These are phyloP conservation scores for Tuber brumale DNA, from an alignment of 495 filamentous ascomycete genomes.

Conservation along the genomic window DNA sequence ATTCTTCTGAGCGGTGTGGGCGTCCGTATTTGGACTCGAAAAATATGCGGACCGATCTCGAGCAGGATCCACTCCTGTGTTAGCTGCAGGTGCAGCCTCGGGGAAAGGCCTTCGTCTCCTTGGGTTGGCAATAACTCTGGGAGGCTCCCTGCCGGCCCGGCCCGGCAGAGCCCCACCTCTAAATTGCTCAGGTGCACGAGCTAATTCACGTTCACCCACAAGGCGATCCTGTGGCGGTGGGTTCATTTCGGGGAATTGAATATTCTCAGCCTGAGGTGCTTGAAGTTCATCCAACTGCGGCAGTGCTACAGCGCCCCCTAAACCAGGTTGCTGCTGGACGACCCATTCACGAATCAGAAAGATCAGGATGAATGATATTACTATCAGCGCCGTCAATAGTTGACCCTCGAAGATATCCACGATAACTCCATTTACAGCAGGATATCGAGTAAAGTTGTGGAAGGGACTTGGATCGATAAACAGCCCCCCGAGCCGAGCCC, in stretches of 20 bases:
- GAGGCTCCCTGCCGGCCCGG: conserved; percentile 22
- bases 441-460: conserved; percentile 61
- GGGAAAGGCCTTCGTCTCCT: conserved; percentile 19
- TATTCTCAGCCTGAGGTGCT: conserved; percentile 12
- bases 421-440: conserved; percentile 61
- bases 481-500: conserved; percentile 20
- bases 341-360: conserved; percentile 98
- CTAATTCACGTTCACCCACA: conserved; percentile 9
- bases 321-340: conserved; percentile 87
- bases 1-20: neutral
- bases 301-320: conserved; percentile 43
- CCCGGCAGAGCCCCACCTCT: conserved; percentile 7
- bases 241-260: conserved; percentile 42
- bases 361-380: conserved; percentile 85
- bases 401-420: conserved; percentile 86
- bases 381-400: conserved; percentile 82
- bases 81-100: neutral
- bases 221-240: conserved; percentile 22
- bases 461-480: conserved; percentile 41
- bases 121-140: conserved; percentile 19
- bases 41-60: neutral
- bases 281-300: conserved; percentile 49
- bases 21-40: neutral
- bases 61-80: neutral
- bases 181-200: conserved; percentile 20